Conservation (phyloP, 257 asterid genomes). For the Solanum sparsipilum region DNA sequence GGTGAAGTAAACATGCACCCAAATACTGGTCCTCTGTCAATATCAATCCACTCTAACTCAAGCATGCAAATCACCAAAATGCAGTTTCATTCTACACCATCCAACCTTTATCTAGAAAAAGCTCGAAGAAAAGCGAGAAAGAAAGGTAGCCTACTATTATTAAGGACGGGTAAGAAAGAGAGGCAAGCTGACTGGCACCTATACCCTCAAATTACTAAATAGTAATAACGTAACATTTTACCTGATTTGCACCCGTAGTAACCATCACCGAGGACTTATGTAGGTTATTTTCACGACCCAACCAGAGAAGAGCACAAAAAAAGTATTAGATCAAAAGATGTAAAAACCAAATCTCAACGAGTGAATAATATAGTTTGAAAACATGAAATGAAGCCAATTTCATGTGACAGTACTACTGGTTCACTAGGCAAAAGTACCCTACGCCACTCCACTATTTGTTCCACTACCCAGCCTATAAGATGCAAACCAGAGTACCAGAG, state of each 20-base stretch:
- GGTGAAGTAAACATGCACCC: not conserved
- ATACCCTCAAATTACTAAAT: not conserved
- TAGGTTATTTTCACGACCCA: conserved; percentile 54
- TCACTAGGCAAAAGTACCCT: not conserved
- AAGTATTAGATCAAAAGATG: not conserved
- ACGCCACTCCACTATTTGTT: not conserved
- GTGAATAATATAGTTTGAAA: not conserved
- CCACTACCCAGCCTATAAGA: not conserved
- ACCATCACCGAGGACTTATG: conserved; percentile 87
- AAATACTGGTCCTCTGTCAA: not conserved
- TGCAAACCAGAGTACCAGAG: not conserved
- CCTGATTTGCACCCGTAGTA: conserved; percentile 99
- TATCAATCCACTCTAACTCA: not conserved
- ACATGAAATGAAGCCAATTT: not conserved
- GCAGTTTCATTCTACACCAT: not conserved
- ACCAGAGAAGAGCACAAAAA: conserved; percentile 26
- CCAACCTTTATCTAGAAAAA: not conserved
- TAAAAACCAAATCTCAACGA: not conserved
- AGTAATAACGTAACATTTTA: conserved; percentile 3
- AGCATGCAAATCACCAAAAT: not conserved
- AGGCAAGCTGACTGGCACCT: not conserved
- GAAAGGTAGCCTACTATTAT: not conserved
- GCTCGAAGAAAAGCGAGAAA: not conserved
- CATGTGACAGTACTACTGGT: not conserved
- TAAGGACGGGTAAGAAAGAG: not conserved